A percentile compares a stretch with the other conserved stretches of the same genome.
Evolutionary conservation across 2,329 filamentous ascomycete genomes (phyloP).

Genomic region (Stenocarpella maydis): DNA sequence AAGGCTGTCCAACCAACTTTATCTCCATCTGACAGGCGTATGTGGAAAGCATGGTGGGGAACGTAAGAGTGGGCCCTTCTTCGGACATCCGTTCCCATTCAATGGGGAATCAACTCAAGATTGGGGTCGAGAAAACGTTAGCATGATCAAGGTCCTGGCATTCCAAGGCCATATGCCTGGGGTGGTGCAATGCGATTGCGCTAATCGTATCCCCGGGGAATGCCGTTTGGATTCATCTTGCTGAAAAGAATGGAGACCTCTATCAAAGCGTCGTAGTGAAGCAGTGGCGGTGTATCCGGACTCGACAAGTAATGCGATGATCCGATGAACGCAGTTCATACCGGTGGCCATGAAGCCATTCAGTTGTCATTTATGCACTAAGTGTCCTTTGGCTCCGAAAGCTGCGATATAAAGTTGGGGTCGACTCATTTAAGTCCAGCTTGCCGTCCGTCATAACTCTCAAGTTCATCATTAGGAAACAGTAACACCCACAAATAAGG

Average conservation of each 20-base stretch:
- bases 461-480: not conserved
- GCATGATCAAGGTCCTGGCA: too few species aligned
- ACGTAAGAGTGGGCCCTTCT: not conserved
- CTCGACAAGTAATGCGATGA: slow-evolving; percentile 6
- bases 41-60: not conserved
- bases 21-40: not conserved
- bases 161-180: too few species aligned
- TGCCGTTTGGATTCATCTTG: not conserved
- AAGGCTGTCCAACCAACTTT: slow-evolving; percentile 1
- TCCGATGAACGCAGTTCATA: not conserved
- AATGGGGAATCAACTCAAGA: not conserved
- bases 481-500: not conserved
- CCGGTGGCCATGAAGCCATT: not conserved
- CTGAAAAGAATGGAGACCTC: not conserved
- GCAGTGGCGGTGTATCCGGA: slow-evolving; percentile 7
- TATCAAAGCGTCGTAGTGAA: not conserved
- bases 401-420: not conserved
- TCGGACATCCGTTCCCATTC: slow-evolving; percentile 6
- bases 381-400: too few species aligned
- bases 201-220: not conserved
- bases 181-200: not conserved
- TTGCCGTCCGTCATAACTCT: not conserved
- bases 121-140: not conserved
- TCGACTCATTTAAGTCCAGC: not conserved
- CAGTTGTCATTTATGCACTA: not conserved